These are phyloP conservation scores for Fennellomyces sp. DNA, from an alignment of 371 early-diverging fungal species.

Conservation along the genomic window DNA sequence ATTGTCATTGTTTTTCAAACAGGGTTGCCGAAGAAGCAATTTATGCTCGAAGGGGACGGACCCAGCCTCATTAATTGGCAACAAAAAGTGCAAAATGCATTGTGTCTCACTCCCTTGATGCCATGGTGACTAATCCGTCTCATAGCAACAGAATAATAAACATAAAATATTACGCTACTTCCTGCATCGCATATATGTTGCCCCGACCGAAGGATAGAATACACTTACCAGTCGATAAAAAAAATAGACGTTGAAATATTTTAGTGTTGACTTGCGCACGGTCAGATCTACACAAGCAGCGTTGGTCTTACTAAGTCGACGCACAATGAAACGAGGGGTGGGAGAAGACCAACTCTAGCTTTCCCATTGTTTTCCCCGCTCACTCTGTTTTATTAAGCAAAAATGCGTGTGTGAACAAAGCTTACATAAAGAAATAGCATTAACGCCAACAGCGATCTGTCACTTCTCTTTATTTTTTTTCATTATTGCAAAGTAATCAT, in stretches of 20 bases:
- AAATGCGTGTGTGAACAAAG: slow-evolving; percentile 3
- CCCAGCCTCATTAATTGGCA: not conserved
- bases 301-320: not conserved
- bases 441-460: not conserved
- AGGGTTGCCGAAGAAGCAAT: not conserved
- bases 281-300: not conserved
- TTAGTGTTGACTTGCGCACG: not conserved
- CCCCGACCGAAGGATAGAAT: too few species aligned
- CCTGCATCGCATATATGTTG: too few species aligned
- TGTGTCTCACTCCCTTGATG: too few species aligned
- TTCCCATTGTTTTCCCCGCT: not conserved
- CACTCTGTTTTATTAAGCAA: not conserved
- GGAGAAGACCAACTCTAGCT: not conserved
- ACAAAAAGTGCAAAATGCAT: too few species aligned
- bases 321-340: not conserved
- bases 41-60: not conserved
- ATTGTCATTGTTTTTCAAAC: not conserved
- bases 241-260: not conserved
- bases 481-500: not conserved
- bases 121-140: too few species aligned
- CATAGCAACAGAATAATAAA: too few species aligned
- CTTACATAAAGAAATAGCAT: not conserved
- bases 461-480: not conserved
- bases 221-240: not conserved
- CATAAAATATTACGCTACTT: too few species aligned